phyloP scores from a whole-genome alignment of 225 moss, liverwort and hornwort species.

The Pseudisothecium myosuroides region DNA sequence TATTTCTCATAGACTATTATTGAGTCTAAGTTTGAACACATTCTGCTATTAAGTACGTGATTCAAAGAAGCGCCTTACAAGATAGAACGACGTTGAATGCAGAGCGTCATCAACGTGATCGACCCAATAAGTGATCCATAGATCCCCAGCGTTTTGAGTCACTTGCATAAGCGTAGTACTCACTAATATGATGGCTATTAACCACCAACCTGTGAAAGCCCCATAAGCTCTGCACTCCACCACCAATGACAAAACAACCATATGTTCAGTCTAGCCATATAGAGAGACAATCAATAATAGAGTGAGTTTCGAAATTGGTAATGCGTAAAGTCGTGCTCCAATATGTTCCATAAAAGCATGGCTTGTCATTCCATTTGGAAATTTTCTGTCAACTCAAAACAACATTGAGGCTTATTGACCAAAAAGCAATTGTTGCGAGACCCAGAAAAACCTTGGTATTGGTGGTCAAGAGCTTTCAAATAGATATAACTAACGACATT shows the following conservation, averaged over 20 bases:
- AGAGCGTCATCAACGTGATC: conserved; percentile 34
- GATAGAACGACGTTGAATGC: conserved; percentile 52
- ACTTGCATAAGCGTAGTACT: conserved; percentile 77
- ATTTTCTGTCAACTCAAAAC: neutral
- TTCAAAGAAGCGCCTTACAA: conserved; percentile 36
- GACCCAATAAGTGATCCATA: conserved; percentile 94
- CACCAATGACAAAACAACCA: neutral
- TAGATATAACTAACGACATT: neutral
- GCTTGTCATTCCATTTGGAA: neutral
- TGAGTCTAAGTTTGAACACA: neutral
- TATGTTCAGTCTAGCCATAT: neutral
- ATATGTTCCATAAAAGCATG: neutral
- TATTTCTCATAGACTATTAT: neutral
- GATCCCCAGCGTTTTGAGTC: conserved; percentile 74
- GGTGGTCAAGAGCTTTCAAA: neutral
- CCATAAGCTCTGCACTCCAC: conserved; percentile 57
- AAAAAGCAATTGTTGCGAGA: neutral
- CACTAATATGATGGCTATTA: conserved; percentile 50
- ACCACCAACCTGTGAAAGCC: conserved; percentile 61
- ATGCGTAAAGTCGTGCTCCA: neutral
- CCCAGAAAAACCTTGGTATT: neutral
- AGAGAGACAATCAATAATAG: neutral
- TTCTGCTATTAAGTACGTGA: neutral
- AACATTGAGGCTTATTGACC: neutral
- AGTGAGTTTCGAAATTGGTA: neutral